phyloP scores from a whole-genome alignment of 2,329 filamentous ascomycete species.

The Pestalotiopsis sp. region DNA sequence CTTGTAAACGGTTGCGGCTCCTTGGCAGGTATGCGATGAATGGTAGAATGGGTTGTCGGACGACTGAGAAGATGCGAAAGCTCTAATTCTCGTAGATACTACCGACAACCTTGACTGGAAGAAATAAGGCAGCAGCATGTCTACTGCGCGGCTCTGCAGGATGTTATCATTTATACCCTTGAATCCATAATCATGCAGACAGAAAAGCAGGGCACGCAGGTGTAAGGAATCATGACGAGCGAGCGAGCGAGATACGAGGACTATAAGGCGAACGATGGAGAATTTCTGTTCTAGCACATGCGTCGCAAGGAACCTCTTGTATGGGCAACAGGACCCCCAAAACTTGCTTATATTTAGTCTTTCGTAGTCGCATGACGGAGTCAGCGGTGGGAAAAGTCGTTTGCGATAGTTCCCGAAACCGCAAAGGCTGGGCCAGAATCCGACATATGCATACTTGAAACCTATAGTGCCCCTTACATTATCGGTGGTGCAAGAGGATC shows the following conservation, averaged over 20 bases:
- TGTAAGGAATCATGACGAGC: not conserved
- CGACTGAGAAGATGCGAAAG: conserved; percentile 5
- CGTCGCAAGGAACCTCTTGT: not conserved
- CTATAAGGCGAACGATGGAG: not conserved
- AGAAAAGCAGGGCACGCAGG: not conserved
- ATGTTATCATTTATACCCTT: not conserved
- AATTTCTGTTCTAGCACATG: not conserved
- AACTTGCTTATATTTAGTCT: not conserved
- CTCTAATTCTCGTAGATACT: not conserved
- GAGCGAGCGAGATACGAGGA: not conserved
- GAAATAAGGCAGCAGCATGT: conserved; percentile 10
- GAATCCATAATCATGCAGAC: conserved; percentile 6
- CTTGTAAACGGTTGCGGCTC: not conserved
- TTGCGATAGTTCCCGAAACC: not conserved
- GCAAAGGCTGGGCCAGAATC: not conserved
- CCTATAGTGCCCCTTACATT: not conserved
- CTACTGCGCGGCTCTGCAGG: not conserved
- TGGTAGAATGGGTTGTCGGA: not conserved
- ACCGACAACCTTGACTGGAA: not conserved
- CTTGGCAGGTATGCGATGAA: not conserved
- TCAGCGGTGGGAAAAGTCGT: not conserved
- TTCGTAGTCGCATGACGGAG: not conserved
- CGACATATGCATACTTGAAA: not conserved
- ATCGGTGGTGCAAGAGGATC: not conserved
- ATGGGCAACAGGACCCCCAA: not conserved